Conservation (phyloP, 179 eudicot species). For the Beta lomatogona region DNA sequence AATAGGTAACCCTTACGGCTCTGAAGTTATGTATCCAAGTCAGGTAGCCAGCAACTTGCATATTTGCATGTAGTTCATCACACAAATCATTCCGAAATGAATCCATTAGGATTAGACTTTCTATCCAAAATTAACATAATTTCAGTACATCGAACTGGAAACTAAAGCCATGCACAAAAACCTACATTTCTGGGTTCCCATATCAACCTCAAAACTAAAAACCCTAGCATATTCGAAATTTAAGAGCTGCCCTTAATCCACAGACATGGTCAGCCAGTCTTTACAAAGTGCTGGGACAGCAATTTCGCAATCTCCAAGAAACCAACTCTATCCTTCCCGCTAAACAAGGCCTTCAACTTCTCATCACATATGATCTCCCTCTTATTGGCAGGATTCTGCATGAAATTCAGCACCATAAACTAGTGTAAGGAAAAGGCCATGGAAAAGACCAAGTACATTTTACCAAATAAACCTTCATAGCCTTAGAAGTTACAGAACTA, state of each 20-base stretch:
- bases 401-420: background rate
- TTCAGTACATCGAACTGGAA: background rate
- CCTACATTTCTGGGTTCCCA: slow-evolving; percentile 5
- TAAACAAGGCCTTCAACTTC: slow-evolving; percentile 62
- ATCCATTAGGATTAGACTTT: background rate
- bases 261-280: slow-evolving; percentile 24
- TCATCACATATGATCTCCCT: slow-evolving; percentile 70
- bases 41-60: background rate
- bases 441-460: background rate
- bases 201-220: slow-evolving; percentile 7
- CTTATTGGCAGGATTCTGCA: slow-evolving; percentile 71
- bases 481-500: too few species aligned
- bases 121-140: background rate
- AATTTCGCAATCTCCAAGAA: slow-evolving; percentile 59
- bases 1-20: background rate
- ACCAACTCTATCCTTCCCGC: slow-evolving; percentile 58
- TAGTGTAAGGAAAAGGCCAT: background rate
- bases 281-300: slow-evolving; percentile 55
- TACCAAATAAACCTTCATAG: background rate
- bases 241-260: background rate
- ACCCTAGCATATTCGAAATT: slow-evolving; percentile 3
- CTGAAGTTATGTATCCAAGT: background rate
- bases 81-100: background rate
- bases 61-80: background rate
- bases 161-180: slow-evolving; percentile 12